A percentile compares a stretch with the other conserved stretches of the same genome.
Evolutionary conservation across 1,139 yeast species (phyloP).

Genomic region (Zygosaccharomyces sapae): DNA sequence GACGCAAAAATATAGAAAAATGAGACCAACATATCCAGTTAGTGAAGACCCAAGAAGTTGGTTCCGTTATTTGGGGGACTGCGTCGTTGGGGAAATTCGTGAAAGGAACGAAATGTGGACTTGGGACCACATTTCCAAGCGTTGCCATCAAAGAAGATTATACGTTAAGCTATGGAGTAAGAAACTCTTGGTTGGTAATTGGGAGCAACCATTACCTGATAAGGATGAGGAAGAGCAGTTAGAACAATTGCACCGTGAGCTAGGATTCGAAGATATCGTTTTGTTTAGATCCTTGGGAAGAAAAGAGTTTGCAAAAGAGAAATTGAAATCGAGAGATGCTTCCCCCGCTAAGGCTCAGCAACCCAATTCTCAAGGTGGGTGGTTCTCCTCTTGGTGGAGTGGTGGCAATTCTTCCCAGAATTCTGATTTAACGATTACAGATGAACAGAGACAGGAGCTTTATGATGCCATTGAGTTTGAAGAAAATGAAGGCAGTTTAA

Average conservation of each 20-base stretch:
- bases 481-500: constrained; percentile 53
- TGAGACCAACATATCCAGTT: constrained; percentile 60
- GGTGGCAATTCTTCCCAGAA: constrained; percentile 30
- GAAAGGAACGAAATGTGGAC: constrained; percentile 79
- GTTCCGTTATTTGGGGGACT: constrained; percentile 74
- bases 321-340: constrained; percentile 28
- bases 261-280: constrained; percentile 74
- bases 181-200: constrained; percentile 40
- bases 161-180: constrained; percentile 72
- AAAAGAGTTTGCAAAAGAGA: constrained; percentile 57
- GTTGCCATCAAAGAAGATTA: constrained; percentile 66
- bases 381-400: constrained; percentile 64
- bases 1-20: constrained; percentile 68
- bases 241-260: constrained; percentile 51
- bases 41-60: constrained; percentile 71
- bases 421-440: constrained; percentile 46
- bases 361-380: constrained; percentile 38
- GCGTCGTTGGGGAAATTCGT: constrained; percentile 74
- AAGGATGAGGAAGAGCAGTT: constrained; percentile 42
- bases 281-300: constrained; percentile 81
- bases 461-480: constrained; percentile 93
- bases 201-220: constrained; percentile 30
- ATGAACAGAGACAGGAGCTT: constrained; percentile 74
- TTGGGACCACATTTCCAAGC: constrained; percentile 73
- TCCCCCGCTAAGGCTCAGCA: constrained; percentile 21